Evolutionary conservation across 2,329 filamentous ascomycete species (phyloP).

Genomic region (Thielaviopsis ethacetica): DNA sequence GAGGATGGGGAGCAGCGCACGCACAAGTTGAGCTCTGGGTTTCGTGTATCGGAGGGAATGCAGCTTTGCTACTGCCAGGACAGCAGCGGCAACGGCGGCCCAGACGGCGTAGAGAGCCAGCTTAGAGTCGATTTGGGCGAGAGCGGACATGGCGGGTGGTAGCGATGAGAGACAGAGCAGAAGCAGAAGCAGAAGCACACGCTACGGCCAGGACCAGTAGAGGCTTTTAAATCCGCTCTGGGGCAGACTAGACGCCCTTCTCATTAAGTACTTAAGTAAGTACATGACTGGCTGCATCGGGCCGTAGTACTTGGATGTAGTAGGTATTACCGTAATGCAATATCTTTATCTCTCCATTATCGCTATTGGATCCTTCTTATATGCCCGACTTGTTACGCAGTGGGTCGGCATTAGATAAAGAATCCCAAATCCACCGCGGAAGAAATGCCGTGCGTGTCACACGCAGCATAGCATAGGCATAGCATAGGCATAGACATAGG

Average conservation of each 20-base stretch:
- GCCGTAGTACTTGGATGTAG: no score
- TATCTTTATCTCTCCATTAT: neutral
- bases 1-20: no score
- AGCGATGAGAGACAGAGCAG: neutral
- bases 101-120: neutral
- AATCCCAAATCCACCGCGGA: no score
- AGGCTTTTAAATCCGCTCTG: no score
- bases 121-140: neutral
- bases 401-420: no score
- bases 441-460: no score
- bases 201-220: neutral
- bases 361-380: neutral
- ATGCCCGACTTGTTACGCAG: neutral
- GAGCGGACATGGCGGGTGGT: neutral
- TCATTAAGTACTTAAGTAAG: no score
- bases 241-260: no score
- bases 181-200: neutral
- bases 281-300: no score
- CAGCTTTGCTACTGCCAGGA: neutral
- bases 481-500: no score
- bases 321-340: neutral
- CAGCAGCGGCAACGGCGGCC: neutral
- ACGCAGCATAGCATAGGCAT: no score
- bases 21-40: neutral
- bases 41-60: neutral